A percentile compares a stretch with the other conserved stretches of the same genome.
These are phyloP conservation scores for Microstroma glucosiphilum DNA, from an alignment of 1,284 basidiomycete genomes.

Conservation along the genomic window DNA sequence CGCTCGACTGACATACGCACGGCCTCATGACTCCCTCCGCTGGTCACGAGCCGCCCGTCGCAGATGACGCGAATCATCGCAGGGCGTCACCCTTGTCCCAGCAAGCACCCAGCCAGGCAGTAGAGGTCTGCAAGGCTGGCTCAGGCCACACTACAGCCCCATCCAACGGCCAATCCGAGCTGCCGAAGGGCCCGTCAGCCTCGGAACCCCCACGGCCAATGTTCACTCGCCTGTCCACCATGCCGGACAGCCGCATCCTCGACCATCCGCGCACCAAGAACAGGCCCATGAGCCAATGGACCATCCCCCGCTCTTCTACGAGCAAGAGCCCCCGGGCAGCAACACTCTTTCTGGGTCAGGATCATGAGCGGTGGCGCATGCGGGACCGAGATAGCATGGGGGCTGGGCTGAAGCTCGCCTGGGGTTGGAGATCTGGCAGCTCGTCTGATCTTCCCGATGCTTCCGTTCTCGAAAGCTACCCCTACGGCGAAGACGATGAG, in stretches of 20 bases:
- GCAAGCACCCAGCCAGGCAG: too few relatives aligned
- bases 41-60: neutral
- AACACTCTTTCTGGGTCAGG: constrained; percentile 45
- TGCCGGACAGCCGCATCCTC: neutral
- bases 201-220: neutral
- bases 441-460: neutral
- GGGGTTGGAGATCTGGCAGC: constrained; percentile 12
- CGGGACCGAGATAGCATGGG: constrained; percentile 31
- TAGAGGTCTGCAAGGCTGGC: too few relatives aligned
- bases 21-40: neutral
- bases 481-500: constrained; percentile 2
- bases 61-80: neutral
- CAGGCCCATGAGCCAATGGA: constrained; percentile 2
- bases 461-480: neutral
- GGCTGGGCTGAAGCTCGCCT: constrained; percentile 16
- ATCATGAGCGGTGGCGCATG: constrained; percentile 44
- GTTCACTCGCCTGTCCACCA: neutral
- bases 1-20: neutral
- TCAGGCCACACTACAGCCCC: too few relatives aligned
- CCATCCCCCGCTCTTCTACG: constrained; percentile 10
- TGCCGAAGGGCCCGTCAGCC: too few relatives aligned
- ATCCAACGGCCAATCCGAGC: too few relatives aligned
- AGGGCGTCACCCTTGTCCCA: neutral
- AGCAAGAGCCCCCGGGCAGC: constrained; percentile 29
- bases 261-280: neutral